These are phyloP conservation scores for Paramecium sexaurelia DNA, from an alignment of 73 alveolate species.

Conservation along the genomic window DNA sequence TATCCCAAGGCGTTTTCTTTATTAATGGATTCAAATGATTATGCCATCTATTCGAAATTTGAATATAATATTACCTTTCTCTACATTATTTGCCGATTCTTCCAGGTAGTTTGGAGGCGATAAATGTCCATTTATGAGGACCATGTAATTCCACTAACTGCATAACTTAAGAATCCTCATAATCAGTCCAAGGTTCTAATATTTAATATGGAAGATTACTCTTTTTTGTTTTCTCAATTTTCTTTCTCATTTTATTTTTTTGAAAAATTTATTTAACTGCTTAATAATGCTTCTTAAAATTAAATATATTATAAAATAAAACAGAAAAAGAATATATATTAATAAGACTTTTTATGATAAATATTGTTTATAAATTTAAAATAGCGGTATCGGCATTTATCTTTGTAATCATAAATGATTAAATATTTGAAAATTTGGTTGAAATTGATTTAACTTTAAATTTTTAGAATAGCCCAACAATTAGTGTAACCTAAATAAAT, in stretches of 20 bases:
- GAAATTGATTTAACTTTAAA: no score
- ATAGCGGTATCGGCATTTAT: no score
- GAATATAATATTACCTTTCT: slow-evolving; percentile 71
- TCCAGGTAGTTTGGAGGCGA: slow-evolving; percentile 93
- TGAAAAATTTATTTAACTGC: slow-evolving; percentile 8
- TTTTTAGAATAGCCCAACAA: no score
- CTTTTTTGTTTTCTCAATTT: slow-evolving; percentile 15
- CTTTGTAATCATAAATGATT: no score
- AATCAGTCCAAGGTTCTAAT: slow-evolving; percentile 94
- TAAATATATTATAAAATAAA: background rate
- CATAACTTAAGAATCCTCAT: slow-evolving; percentile 93
- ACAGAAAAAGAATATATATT: background rate
- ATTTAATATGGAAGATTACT: background rate
- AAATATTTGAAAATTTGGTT: no score
- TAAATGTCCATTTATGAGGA: slow-evolving; percentile 96
- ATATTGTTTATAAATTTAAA: no score
- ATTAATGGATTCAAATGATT: slow-evolving; percentile 97
- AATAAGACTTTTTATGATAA: background rate
- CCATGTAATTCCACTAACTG: slow-evolving; percentile 94
- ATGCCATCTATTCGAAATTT: slow-evolving; percentile 85
- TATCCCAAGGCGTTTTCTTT: slow-evolving; percentile 93
- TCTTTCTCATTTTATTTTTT: background rate
- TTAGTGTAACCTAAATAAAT: no score
- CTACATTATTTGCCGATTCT: slow-evolving; percentile 98
- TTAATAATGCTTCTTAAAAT: background rate